phyloP scores from a whole-genome alignment of 2,329 filamentous ascomycete genomes.

The Fusarium mundagurra region DNA sequence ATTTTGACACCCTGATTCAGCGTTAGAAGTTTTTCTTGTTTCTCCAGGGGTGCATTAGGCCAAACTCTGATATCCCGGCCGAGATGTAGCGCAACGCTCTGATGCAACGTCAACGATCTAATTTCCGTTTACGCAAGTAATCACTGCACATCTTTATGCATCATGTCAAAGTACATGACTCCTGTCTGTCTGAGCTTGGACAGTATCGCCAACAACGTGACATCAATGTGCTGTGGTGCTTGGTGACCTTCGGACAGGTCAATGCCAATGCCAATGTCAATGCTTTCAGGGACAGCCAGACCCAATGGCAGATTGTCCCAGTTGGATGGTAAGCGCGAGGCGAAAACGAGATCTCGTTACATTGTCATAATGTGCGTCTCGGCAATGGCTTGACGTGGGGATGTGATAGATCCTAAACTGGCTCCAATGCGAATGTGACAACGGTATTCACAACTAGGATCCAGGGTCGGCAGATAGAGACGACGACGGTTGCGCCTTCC shows the following conservation, averaged over 20 bases:
- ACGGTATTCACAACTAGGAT: slow-evolving; percentile 22
- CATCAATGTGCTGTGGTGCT: slow-evolving; percentile 12
- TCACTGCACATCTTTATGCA: slow-evolving; percentile 15
- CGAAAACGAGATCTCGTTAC: slow-evolving; percentile 10
- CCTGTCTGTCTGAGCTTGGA: slow-evolving; percentile 9
- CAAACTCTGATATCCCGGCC: slow-evolving; percentile 32
- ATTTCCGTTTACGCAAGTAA: slow-evolving; percentile 11
- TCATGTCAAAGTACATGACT: slow-evolving; percentile 11
- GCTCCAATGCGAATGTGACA: slow-evolving; percentile 1
- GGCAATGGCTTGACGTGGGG: background rate
- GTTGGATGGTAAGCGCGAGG: background rate
- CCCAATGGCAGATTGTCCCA: background rate
- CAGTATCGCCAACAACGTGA: slow-evolving; percentile 26
- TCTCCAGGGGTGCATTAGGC: slow-evolving; percentile 19
- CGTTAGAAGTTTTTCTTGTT: background rate
- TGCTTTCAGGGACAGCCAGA: background rate
- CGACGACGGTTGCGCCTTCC: slow-evolving; percentile 5
- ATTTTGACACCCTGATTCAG: background rate
- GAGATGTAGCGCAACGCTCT: slow-evolving; percentile 21
- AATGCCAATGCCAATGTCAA: background rate
- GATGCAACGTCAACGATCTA: slow-evolving; percentile 9
- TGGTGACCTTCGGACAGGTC: background rate
- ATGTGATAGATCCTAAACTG: slow-evolving; percentile 12
- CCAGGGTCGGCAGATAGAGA: slow-evolving; percentile 29
- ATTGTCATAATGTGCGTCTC: slow-evolving; percentile 1